phyloP scores from a whole-genome alignment of 257 asterid genomes.

The Apocynum venetum region DNA sequence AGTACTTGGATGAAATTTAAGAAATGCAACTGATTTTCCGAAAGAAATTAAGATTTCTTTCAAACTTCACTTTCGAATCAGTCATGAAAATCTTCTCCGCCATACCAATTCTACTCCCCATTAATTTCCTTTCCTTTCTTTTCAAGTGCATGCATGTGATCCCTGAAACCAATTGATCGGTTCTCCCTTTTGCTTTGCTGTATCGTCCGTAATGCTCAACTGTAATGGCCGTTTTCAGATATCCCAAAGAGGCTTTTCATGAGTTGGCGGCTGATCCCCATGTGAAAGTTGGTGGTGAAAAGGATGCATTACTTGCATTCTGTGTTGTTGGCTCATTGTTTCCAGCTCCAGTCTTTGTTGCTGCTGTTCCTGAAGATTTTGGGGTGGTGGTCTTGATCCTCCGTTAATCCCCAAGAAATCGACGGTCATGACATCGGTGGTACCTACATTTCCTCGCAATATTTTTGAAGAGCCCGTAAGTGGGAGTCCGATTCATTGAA shows the following conservation, averaged over 20 bases:
- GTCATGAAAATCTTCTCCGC: neutral
- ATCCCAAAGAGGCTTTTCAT: constrained; percentile 19
- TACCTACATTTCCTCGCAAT: constrained; percentile 18
- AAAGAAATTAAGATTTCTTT: neutral
- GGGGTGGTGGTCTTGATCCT: constrained; percentile 47
- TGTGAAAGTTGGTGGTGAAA: constrained; percentile 22
- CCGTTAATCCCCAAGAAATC: constrained; percentile 79
- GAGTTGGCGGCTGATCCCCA: constrained; percentile 7
- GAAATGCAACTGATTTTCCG: neutral
- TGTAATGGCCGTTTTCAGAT: neutral
- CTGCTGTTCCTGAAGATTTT: constrained; percentile 20
- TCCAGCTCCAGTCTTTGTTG: constrained; percentile 42
- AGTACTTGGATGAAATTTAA: neutral
- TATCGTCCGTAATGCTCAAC: no score
- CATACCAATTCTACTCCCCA: no score
- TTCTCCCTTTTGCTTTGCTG: neutral
- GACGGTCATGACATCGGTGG: constrained; percentile 55
- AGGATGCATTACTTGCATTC: constrained; percentile 41
- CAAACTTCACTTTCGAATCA: neutral
- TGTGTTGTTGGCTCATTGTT: constrained; percentile 37
- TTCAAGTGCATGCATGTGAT: neutral
- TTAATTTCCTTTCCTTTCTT: neutral
- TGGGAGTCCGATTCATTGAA: neutral
- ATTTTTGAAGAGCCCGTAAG: constrained; percentile 19
- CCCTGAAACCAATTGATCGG: neutral